Conservation (phyloP, 139 green algal genomes). For the Chara braunii region DNA sequence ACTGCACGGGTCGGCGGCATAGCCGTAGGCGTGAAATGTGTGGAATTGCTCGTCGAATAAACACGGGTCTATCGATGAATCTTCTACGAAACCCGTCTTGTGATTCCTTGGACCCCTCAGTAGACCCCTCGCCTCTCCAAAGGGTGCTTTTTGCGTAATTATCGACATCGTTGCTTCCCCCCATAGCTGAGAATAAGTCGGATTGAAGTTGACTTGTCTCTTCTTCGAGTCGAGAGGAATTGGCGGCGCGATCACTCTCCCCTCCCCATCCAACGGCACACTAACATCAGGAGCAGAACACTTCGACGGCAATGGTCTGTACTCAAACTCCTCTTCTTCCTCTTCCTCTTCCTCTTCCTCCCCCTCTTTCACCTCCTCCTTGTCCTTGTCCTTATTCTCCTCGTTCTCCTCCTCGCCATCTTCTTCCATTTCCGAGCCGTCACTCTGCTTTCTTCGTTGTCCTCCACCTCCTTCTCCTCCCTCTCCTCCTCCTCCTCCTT, state of each 20-base stretch:
- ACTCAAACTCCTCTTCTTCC: not conserved
- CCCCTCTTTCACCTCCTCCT: too few species aligned
- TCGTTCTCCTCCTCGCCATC: conserved; percentile 19
- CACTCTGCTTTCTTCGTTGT: conserved; percentile 1
- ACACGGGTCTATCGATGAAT: conserved; percentile 53
- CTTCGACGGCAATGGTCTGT: conserved; percentile 7
- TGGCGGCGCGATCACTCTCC: conserved; percentile 1
- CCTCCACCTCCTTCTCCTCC: not conserved
- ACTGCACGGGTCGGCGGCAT: conserved; percentile 36
- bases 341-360: conserved; percentile 18
- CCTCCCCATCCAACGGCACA: not conserved
- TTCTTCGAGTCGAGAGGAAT: conserved; percentile 43
- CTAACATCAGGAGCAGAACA: conserved; percentile 28
- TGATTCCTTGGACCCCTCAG: conserved; percentile 72
- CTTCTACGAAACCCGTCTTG: conserved; percentile 44
- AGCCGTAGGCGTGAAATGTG: conserved; percentile 56
- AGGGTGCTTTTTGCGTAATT: conserved; percentile 65
- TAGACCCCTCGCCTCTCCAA: conserved; percentile 62
- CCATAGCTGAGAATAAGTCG: conserved; percentile 71
- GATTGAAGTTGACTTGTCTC: conserved; percentile 64
- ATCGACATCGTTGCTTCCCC: too few species aligned
- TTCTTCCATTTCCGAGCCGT: conserved; percentile 1
- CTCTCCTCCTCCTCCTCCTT: not conserved
- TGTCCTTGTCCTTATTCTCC: not conserved
- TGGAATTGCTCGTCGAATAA: conserved; percentile 87